Conservation (phyloP, 306 rosid genomes). For the Quercus dentata region DNA sequence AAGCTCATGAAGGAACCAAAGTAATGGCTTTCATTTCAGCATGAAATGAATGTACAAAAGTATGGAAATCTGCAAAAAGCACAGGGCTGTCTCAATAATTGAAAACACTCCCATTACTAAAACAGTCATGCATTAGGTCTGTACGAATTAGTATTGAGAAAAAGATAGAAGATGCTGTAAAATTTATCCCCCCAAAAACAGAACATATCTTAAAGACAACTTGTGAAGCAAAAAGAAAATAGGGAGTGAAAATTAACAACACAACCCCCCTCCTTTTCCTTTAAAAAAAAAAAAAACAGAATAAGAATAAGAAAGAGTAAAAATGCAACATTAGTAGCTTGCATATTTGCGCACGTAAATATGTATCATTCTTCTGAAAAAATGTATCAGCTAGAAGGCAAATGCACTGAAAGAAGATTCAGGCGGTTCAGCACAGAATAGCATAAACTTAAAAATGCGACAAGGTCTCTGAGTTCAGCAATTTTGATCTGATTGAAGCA, state of each 20-base stretch:
- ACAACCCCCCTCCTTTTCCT: background rate
- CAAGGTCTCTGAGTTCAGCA: background rate
- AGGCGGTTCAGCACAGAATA: background rate
- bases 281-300: too few species aligned
- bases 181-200: background rate
- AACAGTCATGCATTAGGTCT: background rate
- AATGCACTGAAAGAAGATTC: background rate
- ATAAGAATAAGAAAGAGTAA: too few species aligned
- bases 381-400: background rate
- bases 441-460: background rate
- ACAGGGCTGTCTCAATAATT: background rate
- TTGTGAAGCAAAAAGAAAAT: background rate
- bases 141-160: background rate
- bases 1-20: background rate
- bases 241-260: background rate
- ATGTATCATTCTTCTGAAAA: background rate
- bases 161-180: background rate
- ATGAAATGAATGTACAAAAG: background rate
- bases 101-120: background rate
- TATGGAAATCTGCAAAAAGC: background rate
- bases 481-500: background rate
- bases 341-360: background rate
- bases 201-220: background rate
- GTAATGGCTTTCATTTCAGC: too few species aligned
- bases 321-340: background rate